phyloP scores from a whole-genome alignment of 805 yeast genomes.

The Cyberlindnera maclurae region DNA sequence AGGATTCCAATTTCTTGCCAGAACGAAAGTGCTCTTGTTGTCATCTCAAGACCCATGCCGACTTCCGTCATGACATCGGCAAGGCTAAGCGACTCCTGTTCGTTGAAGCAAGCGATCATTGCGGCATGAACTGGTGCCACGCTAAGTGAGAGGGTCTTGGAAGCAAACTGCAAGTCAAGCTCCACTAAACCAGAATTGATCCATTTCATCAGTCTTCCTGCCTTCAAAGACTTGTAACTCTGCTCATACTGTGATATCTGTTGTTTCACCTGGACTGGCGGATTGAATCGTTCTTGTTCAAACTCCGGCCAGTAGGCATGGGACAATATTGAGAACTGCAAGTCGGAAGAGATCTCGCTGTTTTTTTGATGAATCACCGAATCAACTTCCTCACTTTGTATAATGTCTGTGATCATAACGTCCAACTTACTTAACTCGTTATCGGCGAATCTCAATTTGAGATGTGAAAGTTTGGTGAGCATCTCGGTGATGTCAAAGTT shows the following conservation, averaged over 20 bases:
- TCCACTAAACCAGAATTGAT: conserved; percentile 55
- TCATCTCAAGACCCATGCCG: conserved; percentile 36
- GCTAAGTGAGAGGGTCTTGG: conserved; percentile 30
- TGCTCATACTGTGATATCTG: conserved; percentile 38
- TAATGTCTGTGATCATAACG: conserved; percentile 76
- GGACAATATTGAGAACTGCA: conserved; percentile 62
- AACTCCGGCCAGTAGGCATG: conserved; percentile 71
- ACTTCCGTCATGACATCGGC: conserved; percentile 29
- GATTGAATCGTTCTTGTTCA: conserved; percentile 26
- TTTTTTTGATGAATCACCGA: conserved; percentile 25
- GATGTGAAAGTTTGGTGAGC: conserved; percentile 37
- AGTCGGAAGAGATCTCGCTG: conserved; percentile 17
- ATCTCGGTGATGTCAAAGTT: conserved; percentile 35
- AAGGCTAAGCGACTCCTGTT: conserved; percentile 19
- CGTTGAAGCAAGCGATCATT: conserved; percentile 45
- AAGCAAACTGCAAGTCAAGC: conserved; percentile 50
- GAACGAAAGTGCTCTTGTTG: conserved; percentile 36
- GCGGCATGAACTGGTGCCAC: conserved; percentile 70
- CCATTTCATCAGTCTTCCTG: conserved; percentile 52
- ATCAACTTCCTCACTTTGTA: conserved; percentile 46
- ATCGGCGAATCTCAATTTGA: conserved; percentile 61
- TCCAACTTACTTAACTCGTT: conserved; percentile 62
- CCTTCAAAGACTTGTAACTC: conserved; percentile 37
- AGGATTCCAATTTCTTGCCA: conserved; percentile 64
- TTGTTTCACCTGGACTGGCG: conserved; percentile 38